A percentile compares a stretch with the other conserved stretches of the same genome.
Conservation (phyloP, 2,329 filamentous ascomycete species). For the Ascochyta lentis region DNA sequence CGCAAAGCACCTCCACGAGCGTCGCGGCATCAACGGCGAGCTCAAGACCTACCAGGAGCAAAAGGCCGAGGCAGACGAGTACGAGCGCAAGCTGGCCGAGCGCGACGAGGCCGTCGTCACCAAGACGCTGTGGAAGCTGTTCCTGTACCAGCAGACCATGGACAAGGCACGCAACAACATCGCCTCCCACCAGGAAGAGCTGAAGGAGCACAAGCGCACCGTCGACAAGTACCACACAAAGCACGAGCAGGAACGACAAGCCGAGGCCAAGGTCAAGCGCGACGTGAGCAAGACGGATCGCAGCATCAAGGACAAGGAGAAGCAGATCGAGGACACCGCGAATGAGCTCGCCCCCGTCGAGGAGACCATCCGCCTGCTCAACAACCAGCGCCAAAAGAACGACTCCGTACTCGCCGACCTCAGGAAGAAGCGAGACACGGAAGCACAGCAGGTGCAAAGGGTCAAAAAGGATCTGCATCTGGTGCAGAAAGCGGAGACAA, state of each 20-base stretch:
- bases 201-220: slow-evolving; percentile 89
- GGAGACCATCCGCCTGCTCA: slow-evolving; percentile 83
- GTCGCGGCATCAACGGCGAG: slow-evolving; percentile 94
- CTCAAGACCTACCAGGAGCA: slow-evolving; percentile 98
- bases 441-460: slow-evolving; percentile 72
- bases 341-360: slow-evolving; percentile 87
- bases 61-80: slow-evolving; percentile 93
- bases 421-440: slow-evolving; percentile 75
- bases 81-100: slow-evolving; percentile 87
- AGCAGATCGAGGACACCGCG: slow-evolving; percentile 83
- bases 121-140: slow-evolving; percentile 95
- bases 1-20: slow-evolving; percentile 83
- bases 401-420: slow-evolving; percentile 73
- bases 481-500: slow-evolving; percentile 87
- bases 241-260: slow-evolving; percentile 80
- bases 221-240: slow-evolving; percentile 83
- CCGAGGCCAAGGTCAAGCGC: slow-evolving; percentile 78
- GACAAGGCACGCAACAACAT: slow-evolving; percentile 91
- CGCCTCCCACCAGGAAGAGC: slow-evolving; percentile 89
- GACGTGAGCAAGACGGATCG: slow-evolving; percentile 84
- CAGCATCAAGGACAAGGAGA: slow-evolving; percentile 83
- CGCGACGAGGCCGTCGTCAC: slow-evolving; percentile 90
- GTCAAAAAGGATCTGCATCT: slow-evolving; percentile 79
- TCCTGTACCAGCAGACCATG: slow-evolving; percentile 91
- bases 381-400: slow-evolving; percentile 71